Percentiles rank a stretch among this genome's conserved stretches.
Evolutionary conservation across 768 basidiomycete genomes (phyloP).

Genomic region (Amanita rubescens): DNA sequence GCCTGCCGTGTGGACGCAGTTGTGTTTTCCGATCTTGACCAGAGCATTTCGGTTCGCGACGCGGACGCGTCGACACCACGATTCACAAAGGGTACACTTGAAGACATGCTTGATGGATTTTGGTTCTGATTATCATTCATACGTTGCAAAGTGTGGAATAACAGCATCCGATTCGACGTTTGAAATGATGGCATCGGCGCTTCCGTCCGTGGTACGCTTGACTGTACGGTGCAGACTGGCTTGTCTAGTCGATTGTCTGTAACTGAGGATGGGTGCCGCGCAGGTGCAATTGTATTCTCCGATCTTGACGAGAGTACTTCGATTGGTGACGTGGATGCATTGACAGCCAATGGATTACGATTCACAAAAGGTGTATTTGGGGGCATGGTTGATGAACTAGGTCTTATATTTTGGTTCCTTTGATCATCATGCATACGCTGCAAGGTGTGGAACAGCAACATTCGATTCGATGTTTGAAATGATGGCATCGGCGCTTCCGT

Average conservation of each 20-base stretch:
- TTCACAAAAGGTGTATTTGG: neutral
- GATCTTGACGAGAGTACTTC: neutral
- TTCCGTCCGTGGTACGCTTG: neutral
- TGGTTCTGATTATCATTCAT: neutral
- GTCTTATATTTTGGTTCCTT: neutral
- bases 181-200: neutral
- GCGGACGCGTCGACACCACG: neutral
- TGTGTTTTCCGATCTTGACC: neutral
- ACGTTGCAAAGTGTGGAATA: neutral
- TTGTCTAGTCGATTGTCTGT: neutral
- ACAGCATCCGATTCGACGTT: neutral
- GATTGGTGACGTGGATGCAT: neutral
- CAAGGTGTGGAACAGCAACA: neutral
- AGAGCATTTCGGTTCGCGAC: neutral
- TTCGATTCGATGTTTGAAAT: neutral
- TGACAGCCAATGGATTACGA: too few relatives aligned
- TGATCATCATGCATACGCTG: neutral
- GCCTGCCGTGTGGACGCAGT: neutral
- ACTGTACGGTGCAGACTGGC: neutral
- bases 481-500: neutral
- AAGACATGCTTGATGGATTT: neutral
- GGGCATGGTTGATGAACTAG: neutral
- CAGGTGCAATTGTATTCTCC: neutral
- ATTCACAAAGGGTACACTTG: neutral
- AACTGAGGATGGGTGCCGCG: neutral